Conservation (phyloP, 2,329 filamentous ascomycete species). For the Bipolaris gigantea region DNA sequence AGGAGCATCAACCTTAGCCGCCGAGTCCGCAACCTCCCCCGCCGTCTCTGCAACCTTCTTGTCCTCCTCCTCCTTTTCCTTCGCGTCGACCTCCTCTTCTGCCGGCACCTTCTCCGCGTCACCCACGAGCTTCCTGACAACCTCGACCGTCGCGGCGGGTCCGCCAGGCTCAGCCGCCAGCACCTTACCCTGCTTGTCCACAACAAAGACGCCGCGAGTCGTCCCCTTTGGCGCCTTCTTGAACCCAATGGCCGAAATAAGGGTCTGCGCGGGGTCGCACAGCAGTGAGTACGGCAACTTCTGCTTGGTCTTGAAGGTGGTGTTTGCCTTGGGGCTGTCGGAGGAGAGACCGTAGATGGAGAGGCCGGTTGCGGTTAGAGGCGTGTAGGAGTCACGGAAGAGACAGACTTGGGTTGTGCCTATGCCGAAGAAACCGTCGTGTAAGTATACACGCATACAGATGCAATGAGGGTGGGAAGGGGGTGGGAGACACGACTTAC, state of each 20-base stretch:
- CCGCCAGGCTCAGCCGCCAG: constrained; percentile 73
- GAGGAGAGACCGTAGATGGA: constrained; percentile 87
- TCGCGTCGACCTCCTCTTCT: constrained; percentile 34
- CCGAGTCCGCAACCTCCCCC: constrained; percentile 10
- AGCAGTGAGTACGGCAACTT: constrained; percentile 85
- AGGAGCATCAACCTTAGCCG: constrained; percentile 42
- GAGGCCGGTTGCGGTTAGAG: constrained; percentile 76
- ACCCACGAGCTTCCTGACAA: constrained; percentile 68
- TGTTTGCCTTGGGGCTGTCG: constrained; percentile 89
- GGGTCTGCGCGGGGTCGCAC: constrained; percentile 72
- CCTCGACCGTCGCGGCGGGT: constrained; percentile 75
- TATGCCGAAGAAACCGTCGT: constrained; percentile 42
- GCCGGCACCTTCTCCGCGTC: constrained; percentile 30
- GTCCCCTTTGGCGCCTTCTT: constrained; percentile 83
- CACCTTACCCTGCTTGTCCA: constrained; percentile 81
- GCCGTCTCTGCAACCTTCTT: constrained; percentile 52
- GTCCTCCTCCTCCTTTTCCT: constrained; percentile 40
- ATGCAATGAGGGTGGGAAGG: not conserved
- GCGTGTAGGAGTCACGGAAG: constrained; percentile 82
- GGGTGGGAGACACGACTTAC: constrained; percentile 59
- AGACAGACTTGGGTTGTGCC: constrained; percentile 92
- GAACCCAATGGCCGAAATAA: constrained; percentile 86
- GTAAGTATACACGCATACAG: constrained; percentile 13
- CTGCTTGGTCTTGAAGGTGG: constrained; percentile 88
- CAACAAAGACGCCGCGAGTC: constrained; percentile 81